These are phyloP conservation scores for Plasmodium inui DNA, from an alignment of 169 alveolate species.

Conservation along the genomic window DNA sequence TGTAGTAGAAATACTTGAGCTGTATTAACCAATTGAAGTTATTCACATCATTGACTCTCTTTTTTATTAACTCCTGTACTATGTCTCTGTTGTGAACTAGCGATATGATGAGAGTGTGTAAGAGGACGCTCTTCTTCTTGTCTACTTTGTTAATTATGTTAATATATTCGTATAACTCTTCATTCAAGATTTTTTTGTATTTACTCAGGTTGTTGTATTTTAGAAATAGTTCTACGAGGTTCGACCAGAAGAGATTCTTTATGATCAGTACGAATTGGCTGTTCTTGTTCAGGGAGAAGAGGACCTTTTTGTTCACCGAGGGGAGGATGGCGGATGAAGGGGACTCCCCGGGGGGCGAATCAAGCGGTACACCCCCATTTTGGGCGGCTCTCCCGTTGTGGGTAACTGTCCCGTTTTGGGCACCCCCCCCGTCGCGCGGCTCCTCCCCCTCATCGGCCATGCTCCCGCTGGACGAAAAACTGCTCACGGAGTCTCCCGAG, in stretches of 20 bases:
- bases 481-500: conserved; percentile 10
- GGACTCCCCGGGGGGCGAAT: neutral
- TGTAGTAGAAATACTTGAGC: conserved; percentile 54
- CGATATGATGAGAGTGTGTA: conserved; percentile 63
- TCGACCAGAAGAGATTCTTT: conserved; percentile 70
- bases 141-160: conserved; percentile 59
- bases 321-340: neutral
- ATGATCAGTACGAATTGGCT: conserved; percentile 67
- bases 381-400: neutral
- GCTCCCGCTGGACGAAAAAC: neutral
- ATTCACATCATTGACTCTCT: conserved; percentile 46
- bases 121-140: conserved; percentile 64
- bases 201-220: conserved; percentile 57
- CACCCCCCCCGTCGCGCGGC: neutral
- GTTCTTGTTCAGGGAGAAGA: conserved; percentile 39
- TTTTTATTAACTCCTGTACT: conserved; percentile 67
- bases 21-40: conserved; percentile 73
- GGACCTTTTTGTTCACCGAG: conserved; percentile 36
- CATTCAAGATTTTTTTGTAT: conserved; percentile 59
- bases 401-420: too few relatives aligned
- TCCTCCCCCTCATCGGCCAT: neutral
- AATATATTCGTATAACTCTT: conserved; percentile 68
- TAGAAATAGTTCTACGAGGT: conserved; percentile 45
- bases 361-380: neutral
- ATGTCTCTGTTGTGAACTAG: conserved; percentile 74